Conservation (phyloP, 306 rosid species). For the Casuarina glauca region DNA sequence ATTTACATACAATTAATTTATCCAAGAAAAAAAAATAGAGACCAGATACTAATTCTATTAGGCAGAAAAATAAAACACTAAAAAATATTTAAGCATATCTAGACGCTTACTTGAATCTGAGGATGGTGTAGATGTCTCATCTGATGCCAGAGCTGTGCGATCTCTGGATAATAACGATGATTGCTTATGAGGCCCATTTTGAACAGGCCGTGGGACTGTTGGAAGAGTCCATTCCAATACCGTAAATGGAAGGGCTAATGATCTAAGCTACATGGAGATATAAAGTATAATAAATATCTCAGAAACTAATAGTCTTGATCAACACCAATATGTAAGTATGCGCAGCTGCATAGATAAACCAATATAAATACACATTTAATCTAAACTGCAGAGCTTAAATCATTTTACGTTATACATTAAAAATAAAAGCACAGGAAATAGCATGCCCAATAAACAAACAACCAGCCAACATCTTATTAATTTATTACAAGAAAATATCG, state of each 20-base stretch:
- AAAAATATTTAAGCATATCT: constrained; percentile 27
- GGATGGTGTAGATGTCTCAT: constrained; percentile 51
- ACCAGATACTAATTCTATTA: constrained; percentile 27
- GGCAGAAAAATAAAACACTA: neutral
- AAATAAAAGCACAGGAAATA: neutral
- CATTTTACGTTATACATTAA: neutral
- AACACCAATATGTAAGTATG: neutral
- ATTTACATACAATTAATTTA: constrained; percentile 28
- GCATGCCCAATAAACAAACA: neutral
- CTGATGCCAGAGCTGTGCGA: constrained; percentile 38
- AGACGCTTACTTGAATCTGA: constrained; percentile 70
- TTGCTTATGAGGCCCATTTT: constrained; percentile 38
- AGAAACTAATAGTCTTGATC: constrained; percentile 21
- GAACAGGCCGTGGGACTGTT: constrained; percentile 73
- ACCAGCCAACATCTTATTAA: neutral
- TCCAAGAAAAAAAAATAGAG: constrained; percentile 25
- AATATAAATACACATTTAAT: neutral
- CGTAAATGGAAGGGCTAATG: constrained; percentile 99
- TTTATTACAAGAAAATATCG: neutral
- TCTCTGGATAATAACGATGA: constrained; percentile 44
- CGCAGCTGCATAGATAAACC: neutral
- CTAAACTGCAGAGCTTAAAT: constrained; percentile 16
- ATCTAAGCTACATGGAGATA: constrained; percentile 98
- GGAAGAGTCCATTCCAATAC: constrained; percentile 99
- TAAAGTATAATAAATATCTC: constrained; percentile 48